Conservation (phyloP, 768 basidiomycete genomes). For the Mycena metata region DNA sequence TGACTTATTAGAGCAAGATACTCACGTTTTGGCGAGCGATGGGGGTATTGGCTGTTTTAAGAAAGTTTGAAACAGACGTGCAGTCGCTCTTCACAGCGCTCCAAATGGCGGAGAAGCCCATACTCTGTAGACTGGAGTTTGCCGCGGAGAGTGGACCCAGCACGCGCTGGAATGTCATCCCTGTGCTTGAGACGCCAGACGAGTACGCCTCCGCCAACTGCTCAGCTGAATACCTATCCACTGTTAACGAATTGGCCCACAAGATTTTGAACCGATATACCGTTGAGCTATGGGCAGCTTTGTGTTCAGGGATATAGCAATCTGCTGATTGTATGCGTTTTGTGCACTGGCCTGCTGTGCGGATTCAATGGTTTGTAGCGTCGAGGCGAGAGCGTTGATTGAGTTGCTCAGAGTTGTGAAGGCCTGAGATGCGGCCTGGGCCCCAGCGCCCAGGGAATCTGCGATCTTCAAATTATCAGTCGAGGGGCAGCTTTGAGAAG, state of each 20-base stretch:
- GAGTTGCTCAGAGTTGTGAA: slow-evolving; percentile 9
- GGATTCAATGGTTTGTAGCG: background rate
- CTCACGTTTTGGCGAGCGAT: slow-evolving; percentile 5
- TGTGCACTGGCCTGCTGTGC: background rate
- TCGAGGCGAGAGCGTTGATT: background rate
- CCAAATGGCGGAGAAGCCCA: slow-evolving; percentile 14
- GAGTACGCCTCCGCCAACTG: background rate
- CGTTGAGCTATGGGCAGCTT: background rate
- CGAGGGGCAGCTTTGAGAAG: background rate
- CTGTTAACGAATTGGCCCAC: background rate
- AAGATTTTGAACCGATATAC: background rate
- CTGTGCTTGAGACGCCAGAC: too few relatives aligned
- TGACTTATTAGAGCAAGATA: background rate
- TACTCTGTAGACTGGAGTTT: background rate
- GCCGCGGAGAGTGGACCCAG: background rate
- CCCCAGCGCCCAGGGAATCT: background rate
- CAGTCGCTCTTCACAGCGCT: slow-evolving; percentile 13
- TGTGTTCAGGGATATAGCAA: background rate
- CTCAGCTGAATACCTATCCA: background rate
- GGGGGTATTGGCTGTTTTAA: slow-evolving; percentile 1
- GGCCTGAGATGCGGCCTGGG: slow-evolving; percentile 5
- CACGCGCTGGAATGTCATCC: too few relatives aligned
- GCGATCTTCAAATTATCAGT: slow-evolving; percentile 13
- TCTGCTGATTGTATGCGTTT: background rate
- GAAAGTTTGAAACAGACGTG: background rate